Conservation (phyloP, 2,329 filamentous ascomycete species). For the Sarocladium brachiariae region DNA sequence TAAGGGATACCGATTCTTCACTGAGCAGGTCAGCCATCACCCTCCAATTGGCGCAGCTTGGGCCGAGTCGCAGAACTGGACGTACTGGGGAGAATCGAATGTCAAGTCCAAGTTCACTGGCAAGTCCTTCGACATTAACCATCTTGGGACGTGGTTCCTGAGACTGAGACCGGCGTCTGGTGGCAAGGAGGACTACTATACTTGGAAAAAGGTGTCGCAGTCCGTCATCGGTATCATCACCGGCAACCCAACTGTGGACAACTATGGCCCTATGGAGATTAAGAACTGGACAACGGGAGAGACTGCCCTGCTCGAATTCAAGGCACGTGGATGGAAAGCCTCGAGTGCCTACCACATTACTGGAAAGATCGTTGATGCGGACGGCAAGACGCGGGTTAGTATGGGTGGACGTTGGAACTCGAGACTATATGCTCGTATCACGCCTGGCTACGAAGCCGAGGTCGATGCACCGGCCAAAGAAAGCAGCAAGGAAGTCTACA, state of each 20-base stretch:
- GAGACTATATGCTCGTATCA: slow-evolving; percentile 88
- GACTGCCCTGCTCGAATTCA: slow-evolving; percentile 84
- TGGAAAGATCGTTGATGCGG: slow-evolving; percentile 74
- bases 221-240: slow-evolving; percentile 99
- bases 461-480: slow-evolving; percentile 48
- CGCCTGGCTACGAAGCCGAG: slow-evolving; percentile 78
- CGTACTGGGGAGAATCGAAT: slow-evolving; percentile 92
- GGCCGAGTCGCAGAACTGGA: slow-evolving; percentile 90
- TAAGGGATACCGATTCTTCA: slow-evolving; percentile 97
- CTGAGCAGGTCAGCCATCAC: slow-evolving; percentile 97
- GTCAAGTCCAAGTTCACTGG: slow-evolving; percentile 97
- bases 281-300: slow-evolving; percentile 97
- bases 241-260: slow-evolving; percentile 92
- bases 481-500: slow-evolving; percentile 33
- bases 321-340: slow-evolving; percentile 91
- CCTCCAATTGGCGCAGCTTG: slow-evolving; percentile 89
- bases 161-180: slow-evolving; percentile 69
- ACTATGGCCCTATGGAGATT: slow-evolving; percentile 94
- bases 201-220: slow-evolving; percentile 98
- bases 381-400: slow-evolving; percentile 78
- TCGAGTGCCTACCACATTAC: slow-evolving; percentile 82
- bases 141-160: slow-evolving; percentile 94
- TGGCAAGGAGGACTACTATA: slow-evolving; percentile 80
- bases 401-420: slow-evolving; percentile 96
- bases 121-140: slow-evolving; percentile 95